Base-by-base conservation (phyloP, 495 filamentous ascomycete species). In the Diplogelasinospora grovesii region DNA sequence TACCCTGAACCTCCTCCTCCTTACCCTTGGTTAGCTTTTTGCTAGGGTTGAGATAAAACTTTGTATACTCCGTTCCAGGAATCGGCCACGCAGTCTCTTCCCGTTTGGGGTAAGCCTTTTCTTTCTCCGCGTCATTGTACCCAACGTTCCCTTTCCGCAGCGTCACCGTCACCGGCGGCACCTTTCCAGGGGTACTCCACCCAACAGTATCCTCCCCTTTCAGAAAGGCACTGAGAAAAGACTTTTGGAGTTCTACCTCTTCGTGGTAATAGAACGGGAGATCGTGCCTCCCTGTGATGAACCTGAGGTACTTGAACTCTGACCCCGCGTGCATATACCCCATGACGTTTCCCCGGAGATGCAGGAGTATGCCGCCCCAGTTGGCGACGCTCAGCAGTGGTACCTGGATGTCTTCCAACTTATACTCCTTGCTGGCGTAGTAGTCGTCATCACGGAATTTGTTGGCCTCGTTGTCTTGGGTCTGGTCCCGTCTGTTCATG, bases 211-310 rank as follows among this genome's bases (percentile, higher is more conserved):
- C 81, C 0, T 82, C 64, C 5, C 68, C 76, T 48, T 79, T 82
- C 19, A 85, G 68, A 51, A 84, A 85, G 0, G 81, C 81, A 43
- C 80, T 73, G 2, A 84, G 61, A 47, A 85, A 84, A 42, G 71
- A 77, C 22, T 65, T 66, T 50, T 85, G 81, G 0, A 85, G 20
- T 42, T 80, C 72, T 3, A 80, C 79, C 39, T 81, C 74, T 26
- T 81, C 75, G 2, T 67, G 46, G 45, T 81, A 83, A 59, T 83
- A 85, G 59, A 85, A 84, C 0, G 81, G 81, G 5, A 85, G 64
- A 48, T 85, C 81, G 47, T 85, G 81, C 0, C 81, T 70, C 8
- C 81, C 81, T 0, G 73, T 78, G 46, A 85, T 79, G 52, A 83
- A 79, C 8, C 79, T 70, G 4, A 83, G 59, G 44, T 79, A 83